Conservation (phyloP, 2,329 filamentous ascomycete species). For the Scytalidium sp. region DNA sequence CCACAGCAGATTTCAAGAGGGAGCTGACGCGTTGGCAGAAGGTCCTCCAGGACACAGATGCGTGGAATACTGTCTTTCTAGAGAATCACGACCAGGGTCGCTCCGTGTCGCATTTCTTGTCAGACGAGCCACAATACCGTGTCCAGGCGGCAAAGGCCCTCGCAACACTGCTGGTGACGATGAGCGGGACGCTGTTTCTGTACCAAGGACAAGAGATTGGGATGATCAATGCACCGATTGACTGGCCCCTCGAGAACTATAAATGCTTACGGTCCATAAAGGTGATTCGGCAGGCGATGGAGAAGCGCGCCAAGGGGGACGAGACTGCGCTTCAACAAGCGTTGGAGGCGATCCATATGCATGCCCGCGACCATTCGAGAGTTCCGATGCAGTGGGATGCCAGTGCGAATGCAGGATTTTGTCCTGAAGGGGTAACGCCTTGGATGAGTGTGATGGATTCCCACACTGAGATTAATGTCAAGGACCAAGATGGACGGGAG, state of each 20-base stretch:
- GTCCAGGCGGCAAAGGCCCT: slow-evolving; percentile 49
- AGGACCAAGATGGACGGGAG: slow-evolving; percentile 43
- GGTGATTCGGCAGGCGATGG: slow-evolving; percentile 39
- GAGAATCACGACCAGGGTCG: slow-evolving; percentile 57
- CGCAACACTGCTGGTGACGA: slow-evolving; percentile 44
- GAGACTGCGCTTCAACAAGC: slow-evolving; percentile 35
- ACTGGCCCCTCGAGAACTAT: slow-evolving; percentile 64
- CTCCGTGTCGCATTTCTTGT: slow-evolving; percentile 44
- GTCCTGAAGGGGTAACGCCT: slow-evolving; percentile 45
- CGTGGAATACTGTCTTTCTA: slow-evolving; percentile 56
- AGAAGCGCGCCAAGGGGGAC: slow-evolving; percentile 31
- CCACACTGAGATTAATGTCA: slow-evolving; percentile 61
- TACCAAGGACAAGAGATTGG: slow-evolving; percentile 62
- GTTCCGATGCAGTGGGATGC: slow-evolving; percentile 70
- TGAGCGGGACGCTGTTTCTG: slow-evolving; percentile 54
- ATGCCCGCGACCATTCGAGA: slow-evolving; percentile 66
- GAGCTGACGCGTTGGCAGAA: slow-evolving; percentile 49
- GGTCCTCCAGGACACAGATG: slow-evolving; percentile 47
- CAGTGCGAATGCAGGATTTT: slow-evolving; percentile 63
- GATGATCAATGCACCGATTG: slow-evolving; percentile 51
- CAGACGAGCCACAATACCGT: slow-evolving; percentile 39
- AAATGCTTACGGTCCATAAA: slow-evolving; percentile 63
- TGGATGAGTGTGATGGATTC: slow-evolving; percentile 72
- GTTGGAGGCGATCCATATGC: slow-evolving; percentile 50
- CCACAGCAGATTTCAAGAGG: slow-evolving; percentile 36